Evolutionary conservation across 805 yeast genomes (phyloP).

Genomic region (Metschnikowia dekortorum): DNA sequence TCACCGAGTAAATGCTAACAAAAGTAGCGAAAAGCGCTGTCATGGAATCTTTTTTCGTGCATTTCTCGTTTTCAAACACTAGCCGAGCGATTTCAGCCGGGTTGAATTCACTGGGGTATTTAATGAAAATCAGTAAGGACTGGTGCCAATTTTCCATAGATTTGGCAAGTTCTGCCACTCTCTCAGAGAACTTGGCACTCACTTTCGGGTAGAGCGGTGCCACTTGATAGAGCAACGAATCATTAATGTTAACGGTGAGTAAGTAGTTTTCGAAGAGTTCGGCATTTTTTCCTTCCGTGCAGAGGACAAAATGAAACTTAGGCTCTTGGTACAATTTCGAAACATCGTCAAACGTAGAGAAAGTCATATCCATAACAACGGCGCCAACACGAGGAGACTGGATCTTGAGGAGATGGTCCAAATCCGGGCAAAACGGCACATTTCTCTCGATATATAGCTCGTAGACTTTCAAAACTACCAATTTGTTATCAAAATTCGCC

Average conservation of each 20-base stretch:
- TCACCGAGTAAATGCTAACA: slow-evolving; percentile 16
- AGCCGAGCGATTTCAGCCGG: slow-evolving; percentile 15
- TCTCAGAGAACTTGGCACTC: slow-evolving; percentile 7
- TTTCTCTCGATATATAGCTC: slow-evolving; percentile 3
- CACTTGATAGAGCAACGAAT: slow-evolving; percentile 13
- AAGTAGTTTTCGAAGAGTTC: background rate
- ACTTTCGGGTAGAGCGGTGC: slow-evolving; percentile 11
- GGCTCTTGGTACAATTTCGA: background rate
- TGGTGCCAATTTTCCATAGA: slow-evolving; percentile 17
- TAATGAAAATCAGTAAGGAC: slow-evolving; percentile 16
- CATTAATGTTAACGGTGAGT: slow-evolving; percentile 1
- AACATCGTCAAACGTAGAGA: slow-evolving; percentile 1
- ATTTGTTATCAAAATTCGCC: slow-evolving; percentile 7
- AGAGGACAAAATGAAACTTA: background rate
- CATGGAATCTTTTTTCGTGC: slow-evolving; percentile 26
- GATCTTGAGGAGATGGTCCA: slow-evolving; percentile 6
- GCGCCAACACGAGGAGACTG: slow-evolving; percentile 6
- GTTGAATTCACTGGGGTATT: slow-evolving; percentile 8
- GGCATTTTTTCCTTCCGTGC: background rate
- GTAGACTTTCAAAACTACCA: slow-evolving; percentile 5
- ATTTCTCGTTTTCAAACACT: slow-evolving; percentile 20
- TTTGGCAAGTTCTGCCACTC: slow-evolving; percentile 14
- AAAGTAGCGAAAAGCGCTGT: slow-evolving; percentile 25
- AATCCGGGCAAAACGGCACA: slow-evolving; percentile 7
- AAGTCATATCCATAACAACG: slow-evolving; percentile 3